Evolutionary conservation across 257 asterid genomes (phyloP).

Genomic region (Jacaranda mimosifolia): DNA sequence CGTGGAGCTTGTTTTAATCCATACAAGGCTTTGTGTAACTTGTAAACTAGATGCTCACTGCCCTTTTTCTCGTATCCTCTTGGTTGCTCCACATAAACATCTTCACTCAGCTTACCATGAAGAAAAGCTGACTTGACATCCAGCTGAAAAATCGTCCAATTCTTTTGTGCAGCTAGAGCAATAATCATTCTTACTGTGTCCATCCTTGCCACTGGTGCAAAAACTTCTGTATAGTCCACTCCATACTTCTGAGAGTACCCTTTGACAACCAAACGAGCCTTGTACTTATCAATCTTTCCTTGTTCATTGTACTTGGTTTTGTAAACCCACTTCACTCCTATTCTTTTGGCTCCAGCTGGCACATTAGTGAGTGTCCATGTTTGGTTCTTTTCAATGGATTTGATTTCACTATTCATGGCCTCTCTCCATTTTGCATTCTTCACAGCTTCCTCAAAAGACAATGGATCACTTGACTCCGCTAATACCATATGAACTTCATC

Average conservation of each 20-base stretch:
- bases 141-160: not conserved
- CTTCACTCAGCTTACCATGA: not conserved
- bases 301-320: not conserved
- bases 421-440: not conserved
- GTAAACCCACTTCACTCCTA: constrained; percentile 12
- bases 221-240: not conserved
- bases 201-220: not conserved
- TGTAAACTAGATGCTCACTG: not conserved
- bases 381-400: not conserved
- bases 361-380: not conserved
- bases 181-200: not conserved
- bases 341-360: not conserved
- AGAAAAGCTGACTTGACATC: not conserved
- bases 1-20: not conserved
- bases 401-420: not conserved
- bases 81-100: not conserved
- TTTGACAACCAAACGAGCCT: not conserved
- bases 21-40: not conserved
- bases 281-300: not conserved
- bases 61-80: not conserved
- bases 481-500: not conserved
- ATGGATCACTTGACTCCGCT: not conserved
- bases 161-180: not conserved
- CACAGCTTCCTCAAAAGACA: not conserved
- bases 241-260: not conserved